Evolutionary conservation across 331 rosid species (phyloP), one percentile per base, ranked within the genome.

Genomic region (Saraca asoca): DNA sequence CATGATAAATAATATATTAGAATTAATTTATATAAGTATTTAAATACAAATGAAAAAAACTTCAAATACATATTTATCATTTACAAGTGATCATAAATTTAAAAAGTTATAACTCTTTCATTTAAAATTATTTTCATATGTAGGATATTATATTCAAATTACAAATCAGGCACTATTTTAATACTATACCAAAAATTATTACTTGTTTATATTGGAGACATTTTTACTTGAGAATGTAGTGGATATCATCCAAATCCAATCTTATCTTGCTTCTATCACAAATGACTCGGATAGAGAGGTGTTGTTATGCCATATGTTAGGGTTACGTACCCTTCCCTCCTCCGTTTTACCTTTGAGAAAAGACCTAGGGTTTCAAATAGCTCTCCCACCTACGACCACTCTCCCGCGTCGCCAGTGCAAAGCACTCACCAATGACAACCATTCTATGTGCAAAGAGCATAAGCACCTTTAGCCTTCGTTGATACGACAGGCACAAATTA

Each of bases 401-500:
- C 75, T 74, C 76, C 20, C 0, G 1, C 0, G 2, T 0, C 2
- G 6, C 0, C 7, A 4, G 76, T 93, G 85, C 0, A 0, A 0
- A 0, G 0, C 81, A 93, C 94, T 90, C 17, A 62, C 96, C 80
- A 85, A 84, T 85, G 19, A 42, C 0, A 50, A 55, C 0, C 42
- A 0, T 17, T 64, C 68, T 74, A 78, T 79, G 92, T 89, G 96
- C 89, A 62, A 56, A 53, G 81, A 61, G 79, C 83, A 81, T 71
- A 70, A 74, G 88, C 85, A 83, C 83, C 85, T 79, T 82, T 66
- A 45, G 81, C 78, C 82, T 72, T 83, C 61, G 69, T 35, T 71
- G 88, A 89, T 86, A 78, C 85, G 95, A 87, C 87, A 80, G 79
- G 85, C 68, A 72, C 66, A 79, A 70, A 79, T 75, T 44, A 79